Percentiles rank a stretch among this genome's conserved stretches.
Evolutionary conservation across 2,329 filamentous ascomycete genomes (phyloP).

Genomic region (Blastomyces percursus): DNA sequence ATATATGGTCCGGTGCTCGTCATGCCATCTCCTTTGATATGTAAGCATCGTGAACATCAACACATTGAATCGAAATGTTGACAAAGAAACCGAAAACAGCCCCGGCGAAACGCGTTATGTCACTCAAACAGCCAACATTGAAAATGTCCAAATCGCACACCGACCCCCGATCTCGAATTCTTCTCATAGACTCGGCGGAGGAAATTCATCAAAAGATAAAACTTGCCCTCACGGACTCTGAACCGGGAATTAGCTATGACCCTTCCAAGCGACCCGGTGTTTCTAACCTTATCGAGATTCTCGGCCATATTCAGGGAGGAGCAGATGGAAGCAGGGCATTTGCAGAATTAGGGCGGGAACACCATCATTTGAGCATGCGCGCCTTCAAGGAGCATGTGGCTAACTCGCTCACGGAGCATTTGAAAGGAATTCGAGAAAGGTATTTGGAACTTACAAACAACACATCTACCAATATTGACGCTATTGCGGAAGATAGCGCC

Average conservation of each 20-base stretch:
- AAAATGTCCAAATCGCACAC: slow-evolving; percentile 94
- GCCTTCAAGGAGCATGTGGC: slow-evolving; percentile 56
- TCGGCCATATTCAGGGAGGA: slow-evolving; percentile 54
- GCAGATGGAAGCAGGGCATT: slow-evolving; percentile 24
- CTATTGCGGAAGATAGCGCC: slow-evolving; percentile 12
- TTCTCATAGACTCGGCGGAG: slow-evolving; percentile 60
- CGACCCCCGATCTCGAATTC: slow-evolving; percentile 62
- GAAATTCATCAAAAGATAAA: slow-evolving; percentile 60
- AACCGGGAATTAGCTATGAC: slow-evolving; percentile 60
- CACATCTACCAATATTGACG: slow-evolving; percentile 8
- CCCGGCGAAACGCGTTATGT: slow-evolving; percentile 82
- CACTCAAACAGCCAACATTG: slow-evolving; percentile 59
- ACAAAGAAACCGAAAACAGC: slow-evolving; percentile 36
- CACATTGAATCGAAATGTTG: neutral
- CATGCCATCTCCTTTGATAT: slow-evolving; percentile 58
- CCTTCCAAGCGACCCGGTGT: slow-evolving; percentile 62
- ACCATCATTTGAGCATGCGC: slow-evolving; percentile 39
- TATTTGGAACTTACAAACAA: slow-evolving; percentile 13
- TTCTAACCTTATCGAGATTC: slow-evolving; percentile 71
- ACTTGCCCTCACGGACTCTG: slow-evolving; percentile 64
- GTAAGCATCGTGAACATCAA: slow-evolving; percentile 36
- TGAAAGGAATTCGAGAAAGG: slow-evolving; percentile 27
- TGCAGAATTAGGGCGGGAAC: slow-evolving; percentile 38
- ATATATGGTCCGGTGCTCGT: slow-evolving; percentile 54
- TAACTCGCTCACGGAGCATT: slow-evolving; percentile 27